Percentiles rank a stretch among this genome's conserved stretches.
phyloP scores from a whole-genome alignment of 164 flowering plant species.

The Litsea cubeba region DNA sequence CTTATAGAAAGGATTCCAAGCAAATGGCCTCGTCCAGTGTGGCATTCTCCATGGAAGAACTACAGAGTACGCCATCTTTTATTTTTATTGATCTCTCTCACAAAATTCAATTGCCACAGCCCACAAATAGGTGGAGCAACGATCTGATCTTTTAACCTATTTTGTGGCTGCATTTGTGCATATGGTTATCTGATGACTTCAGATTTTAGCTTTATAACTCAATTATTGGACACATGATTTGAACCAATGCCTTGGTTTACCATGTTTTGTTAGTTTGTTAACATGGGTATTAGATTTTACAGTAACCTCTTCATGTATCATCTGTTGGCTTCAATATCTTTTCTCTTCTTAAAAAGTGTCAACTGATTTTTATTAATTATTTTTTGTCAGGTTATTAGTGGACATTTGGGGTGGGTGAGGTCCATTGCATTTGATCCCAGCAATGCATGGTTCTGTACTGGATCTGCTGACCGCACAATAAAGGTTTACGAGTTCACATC shows the following conservation, averaged over 20 bases:
- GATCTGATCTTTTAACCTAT: no score
- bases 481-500: conserved; percentile 41
- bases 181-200: neutral
- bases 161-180: neutral
- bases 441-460: conserved; percentile 96
- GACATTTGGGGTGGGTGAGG: conserved; percentile 99
- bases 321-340: no score
- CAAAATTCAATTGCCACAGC: neutral
- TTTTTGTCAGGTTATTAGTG: conserved; percentile 74
- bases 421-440: conserved; percentile 96
- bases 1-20: conserved; percentile 97
- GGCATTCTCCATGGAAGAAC: conserved; percentile 99
- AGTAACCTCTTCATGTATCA: no score
- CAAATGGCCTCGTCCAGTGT: conserved; percentile 96
- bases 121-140: neutral
- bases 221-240: no score
- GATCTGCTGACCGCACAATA: conserved; percentile 96
- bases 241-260: no score
- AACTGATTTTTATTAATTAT: no score
- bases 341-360: no score
- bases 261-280: no score
- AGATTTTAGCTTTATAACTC: no score
- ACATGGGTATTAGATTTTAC: no score
- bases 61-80: conserved; percentile 56
- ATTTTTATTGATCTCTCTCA: neutral